phyloP scores from a whole-genome alignment of 108 stramenopile species.

The Discostella pseudostelligera region DNA sequence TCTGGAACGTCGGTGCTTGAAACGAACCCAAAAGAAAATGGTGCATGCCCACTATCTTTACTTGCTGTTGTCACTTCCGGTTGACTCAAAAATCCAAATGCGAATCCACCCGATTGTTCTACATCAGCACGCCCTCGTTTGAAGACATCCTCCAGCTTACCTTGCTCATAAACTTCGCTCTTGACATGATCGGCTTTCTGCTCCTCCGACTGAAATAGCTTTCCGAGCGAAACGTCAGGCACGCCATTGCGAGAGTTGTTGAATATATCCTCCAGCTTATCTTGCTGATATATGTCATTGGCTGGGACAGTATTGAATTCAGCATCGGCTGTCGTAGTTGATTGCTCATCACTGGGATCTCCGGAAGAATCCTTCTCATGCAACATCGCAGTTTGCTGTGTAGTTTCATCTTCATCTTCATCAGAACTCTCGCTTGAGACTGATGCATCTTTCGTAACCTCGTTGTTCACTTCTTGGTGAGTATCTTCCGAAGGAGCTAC shows the following conservation, averaged over 20 bases:
- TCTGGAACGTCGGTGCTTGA: slow-evolving; percentile 8
- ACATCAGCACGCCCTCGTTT: slow-evolving; percentile 56
- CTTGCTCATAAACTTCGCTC: slow-evolving; percentile 59
- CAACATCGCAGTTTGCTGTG: slow-evolving; percentile 17
- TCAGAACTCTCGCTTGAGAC: neutral
- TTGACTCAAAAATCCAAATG: slow-evolving; percentile 33
- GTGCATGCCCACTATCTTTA: neutral
- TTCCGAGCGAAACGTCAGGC: slow-evolving; percentile 2
- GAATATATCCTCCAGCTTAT: slow-evolving; percentile 4
- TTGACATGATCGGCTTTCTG: slow-evolving; percentile 5
- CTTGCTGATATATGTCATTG: slow-evolving; percentile 23
- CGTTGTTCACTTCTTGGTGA: slow-evolving; percentile 13
- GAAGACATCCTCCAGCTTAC: slow-evolving; percentile 74
- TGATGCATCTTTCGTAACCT: slow-evolving; percentile 3
- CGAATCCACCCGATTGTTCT: slow-evolving; percentile 35
- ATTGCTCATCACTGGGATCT: neutral
- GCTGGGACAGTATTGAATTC: slow-evolving; percentile 3
- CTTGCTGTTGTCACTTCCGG: neutral
- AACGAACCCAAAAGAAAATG: slow-evolving; percentile 56
- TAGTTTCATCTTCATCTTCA: neutral
- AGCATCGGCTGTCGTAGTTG: neutral
- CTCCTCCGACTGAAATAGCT: slow-evolving; percentile 4
- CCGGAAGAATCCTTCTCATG: slow-evolving; percentile 2
- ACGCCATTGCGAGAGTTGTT: slow-evolving; percentile 1
- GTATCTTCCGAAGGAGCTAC: slow-evolving; percentile 4